Evolutionary conservation across 2,329 filamentous ascomycete genomes (phyloP), one percentile per base, ranked within the genome.

Genomic region (Leptographium flavum): DNA sequence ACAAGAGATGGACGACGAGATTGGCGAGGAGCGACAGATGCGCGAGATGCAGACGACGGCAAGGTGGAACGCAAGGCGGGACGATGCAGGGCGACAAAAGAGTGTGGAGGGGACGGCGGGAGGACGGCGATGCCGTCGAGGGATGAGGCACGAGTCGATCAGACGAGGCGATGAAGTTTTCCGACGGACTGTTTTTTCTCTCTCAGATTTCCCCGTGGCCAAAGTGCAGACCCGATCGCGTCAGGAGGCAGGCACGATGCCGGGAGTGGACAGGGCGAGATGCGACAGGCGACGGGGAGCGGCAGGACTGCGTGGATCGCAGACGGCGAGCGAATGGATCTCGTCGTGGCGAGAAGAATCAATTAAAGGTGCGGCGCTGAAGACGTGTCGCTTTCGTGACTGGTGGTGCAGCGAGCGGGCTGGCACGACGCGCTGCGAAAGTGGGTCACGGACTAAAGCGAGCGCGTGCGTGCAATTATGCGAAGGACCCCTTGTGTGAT

Each of bases 311-410:
- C 45, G 39, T 41, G 37, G 45, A 39, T 25, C 17, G 14, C 28
- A 23, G 13, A 17, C 27, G 6, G 39, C 23, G 27, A 48, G 28
- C 13, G 39, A 45, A 38, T 48, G 42, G 50, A 35, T 36, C 25
- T 39, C 19, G 33, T 31, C 13, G 35, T 22, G 33, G 13, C 43
- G 27, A 22, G 22, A 25, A 38, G 42, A 49, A 47, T 53, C 53
- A 54, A 54, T 55, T 55, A 55, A 55, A 50, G 48, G 45, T 19
- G 45, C 45, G 46, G 48, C 40, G 43, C 37, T 32, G 30, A 21
- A 38, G 51, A 53, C 53, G 53, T 55, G 53, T 55, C 52, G 48
- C 28, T 52, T 55, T 54, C 53, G 52, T 54, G 53, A 55, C 52
- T 50, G 52, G 48, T 48, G 46, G 46, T 23, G 10, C 15, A 28